Evolutionary conservation across 106 monocot genomes (phyloP).

Genomic region (Amphibolis antarctica): DNA sequence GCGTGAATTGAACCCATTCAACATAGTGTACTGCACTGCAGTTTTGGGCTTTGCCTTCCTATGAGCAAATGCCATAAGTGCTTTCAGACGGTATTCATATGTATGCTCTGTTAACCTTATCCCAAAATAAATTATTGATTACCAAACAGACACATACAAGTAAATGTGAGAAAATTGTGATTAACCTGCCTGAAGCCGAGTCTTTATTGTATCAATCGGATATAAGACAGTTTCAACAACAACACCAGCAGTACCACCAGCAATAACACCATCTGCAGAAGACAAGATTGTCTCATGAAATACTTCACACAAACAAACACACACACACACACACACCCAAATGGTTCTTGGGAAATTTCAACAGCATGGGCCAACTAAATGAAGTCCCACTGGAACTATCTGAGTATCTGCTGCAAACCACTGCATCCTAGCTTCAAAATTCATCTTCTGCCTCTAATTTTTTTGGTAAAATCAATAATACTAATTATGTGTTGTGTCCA

Average conservation of each 20-base stretch:
- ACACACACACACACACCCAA: neutral
- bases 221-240: constrained; percentile 85
- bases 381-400: too few species aligned
- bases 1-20: too few species aligned
- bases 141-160: neutral
- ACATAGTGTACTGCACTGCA: too few species aligned
- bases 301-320: neutral
- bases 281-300: neutral
- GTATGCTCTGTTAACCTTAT: neutral
- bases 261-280: constrained; percentile 80
- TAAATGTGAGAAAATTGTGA: neutral
- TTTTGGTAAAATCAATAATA: neutral
- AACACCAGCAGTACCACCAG: constrained; percentile 88
- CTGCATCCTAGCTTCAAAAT: neutral
- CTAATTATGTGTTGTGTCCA: neutral
- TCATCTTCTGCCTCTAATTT: neutral
- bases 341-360: neutral
- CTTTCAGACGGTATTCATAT: neutral
- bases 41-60: too few species aligned
- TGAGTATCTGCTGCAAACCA: neutral
- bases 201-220: constrained; percentile 98
- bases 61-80: too few species aligned
- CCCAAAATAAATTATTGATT: neutral
- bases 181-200: constrained; percentile 85
- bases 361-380: neutral